These are phyloP conservation scores for Trichoderma arundinaceum DNA, from an alignment of 2,329 filamentous ascomycete species.

Conservation along the genomic window DNA sequence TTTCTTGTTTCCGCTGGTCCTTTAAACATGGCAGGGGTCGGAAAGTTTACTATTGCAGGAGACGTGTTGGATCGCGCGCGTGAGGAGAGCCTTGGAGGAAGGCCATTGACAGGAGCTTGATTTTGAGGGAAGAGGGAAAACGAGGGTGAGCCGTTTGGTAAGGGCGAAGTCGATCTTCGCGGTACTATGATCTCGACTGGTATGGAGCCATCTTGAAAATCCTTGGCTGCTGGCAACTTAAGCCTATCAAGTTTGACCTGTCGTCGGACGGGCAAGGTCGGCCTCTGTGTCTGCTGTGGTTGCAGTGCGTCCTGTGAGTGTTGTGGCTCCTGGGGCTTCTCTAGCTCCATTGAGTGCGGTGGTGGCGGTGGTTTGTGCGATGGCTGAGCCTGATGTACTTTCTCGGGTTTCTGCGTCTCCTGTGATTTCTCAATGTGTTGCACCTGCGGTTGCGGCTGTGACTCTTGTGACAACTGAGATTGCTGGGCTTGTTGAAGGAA, in stretches of 20 bases:
- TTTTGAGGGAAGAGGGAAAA: constrained; percentile 54
- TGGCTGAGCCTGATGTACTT: background rate
- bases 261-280: constrained; percentile 57
- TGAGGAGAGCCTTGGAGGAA: constrained; percentile 45
- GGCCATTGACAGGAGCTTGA: constrained; percentile 35
- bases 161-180: constrained; percentile 58
- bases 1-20: background rate
- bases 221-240: constrained; percentile 45
- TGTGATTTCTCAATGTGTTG: background rate
- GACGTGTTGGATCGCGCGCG: constrained; percentile 61
- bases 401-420: constrained; percentile 24
- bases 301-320: background rate
- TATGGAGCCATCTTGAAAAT: constrained; percentile 43
- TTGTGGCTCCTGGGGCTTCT: background rate
- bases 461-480: background rate
- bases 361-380: background rate
- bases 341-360: background rate
- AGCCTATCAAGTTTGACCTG: constrained; percentile 65
- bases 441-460: background rate
- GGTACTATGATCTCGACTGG: constrained; percentile 41
- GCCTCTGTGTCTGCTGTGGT: background rate
- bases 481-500: background rate
- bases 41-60: constrained; percentile 47
- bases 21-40: constrained; percentile 20
- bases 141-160: constrained; percentile 50